phyloP scores from a whole-genome alignment of 768 basidiomycete genomes.

The Mycena venus region DNA sequence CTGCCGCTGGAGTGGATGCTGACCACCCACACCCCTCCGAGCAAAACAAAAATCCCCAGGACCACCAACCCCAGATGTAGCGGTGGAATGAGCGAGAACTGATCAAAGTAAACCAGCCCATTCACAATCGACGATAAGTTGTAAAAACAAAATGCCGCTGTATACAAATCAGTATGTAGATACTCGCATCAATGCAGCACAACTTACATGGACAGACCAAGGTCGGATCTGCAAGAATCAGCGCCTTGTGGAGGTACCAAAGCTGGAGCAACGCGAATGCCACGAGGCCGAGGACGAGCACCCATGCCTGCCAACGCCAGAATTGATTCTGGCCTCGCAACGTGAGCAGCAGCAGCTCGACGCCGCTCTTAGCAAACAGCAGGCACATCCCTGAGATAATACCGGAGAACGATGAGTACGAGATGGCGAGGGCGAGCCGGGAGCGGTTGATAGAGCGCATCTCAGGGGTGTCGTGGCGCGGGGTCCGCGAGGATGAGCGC shows the following conservation, averaged over 20 bases:
- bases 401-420: conserved; percentile 90
- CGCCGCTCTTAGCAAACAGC: conserved; percentile 93
- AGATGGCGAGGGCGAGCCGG: conserved; percentile 78
- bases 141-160: conserved; percentile 95
- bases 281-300: conserved; percentile 78
- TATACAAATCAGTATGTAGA: conserved; percentile 30
- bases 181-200: conserved; percentile 20
- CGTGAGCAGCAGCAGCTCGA: conserved; percentile 88
- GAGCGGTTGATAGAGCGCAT: conserved; percentile 56
- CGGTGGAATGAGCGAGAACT: conserved; percentile 78
- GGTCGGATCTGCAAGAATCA: conserved; percentile 87
- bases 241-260: conserved; percentile 86
- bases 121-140: conserved; percentile 94
- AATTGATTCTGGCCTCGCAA: conserved; percentile 84
- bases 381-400: conserved; percentile 94
- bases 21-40: conserved; percentile 92
- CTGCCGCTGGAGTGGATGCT: conserved; percentile 76
- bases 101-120: conserved; percentile 90
- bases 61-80: conserved; percentile 82
- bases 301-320: conserved; percentile 88
- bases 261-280: conserved; percentile 85
- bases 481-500: conserved; percentile 30
- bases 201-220: conserved; percentile 86
- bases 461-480: conserved; percentile 33
- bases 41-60: conserved; percentile 81